Evolutionary conservation across 495 filamentous ascomycete species (phyloP), one percentile per base, ranked within the genome.

Genomic region (Margaritispora aquatica): DNA sequence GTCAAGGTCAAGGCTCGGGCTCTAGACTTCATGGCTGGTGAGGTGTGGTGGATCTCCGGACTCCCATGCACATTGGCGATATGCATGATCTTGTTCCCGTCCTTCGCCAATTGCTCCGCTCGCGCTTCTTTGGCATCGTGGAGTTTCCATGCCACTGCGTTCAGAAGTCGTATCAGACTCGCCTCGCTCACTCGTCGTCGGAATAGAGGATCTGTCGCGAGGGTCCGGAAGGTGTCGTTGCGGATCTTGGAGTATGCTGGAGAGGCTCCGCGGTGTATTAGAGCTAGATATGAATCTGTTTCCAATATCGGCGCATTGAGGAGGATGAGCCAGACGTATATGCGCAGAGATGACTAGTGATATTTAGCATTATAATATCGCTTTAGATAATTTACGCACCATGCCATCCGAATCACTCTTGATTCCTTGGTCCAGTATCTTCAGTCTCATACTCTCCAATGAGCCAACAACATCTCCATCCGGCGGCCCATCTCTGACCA

Each of bases 241-340:
- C 91, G 88, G 68, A 99, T 99, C 72, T 99, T 99, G 47, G 89
- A 83, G 71, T 99, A 96, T 15, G 90, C 92, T 1, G 92, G 92
- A 1, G 92, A 97, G 11, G 93, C 87, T 51, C 92, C 92, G 55
- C 93, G 92, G 66, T 94, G 91, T 59, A 97, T 88, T 21, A 99
- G 84, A 55, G 84, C 80, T 58, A 97, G 87, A 68, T 99, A 97
- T 52, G 84, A 77, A 66, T 96, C 88, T 58, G 95, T 96, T 22
- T 82, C 78, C 55, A 97, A 74, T 17, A 96, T 84, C 8, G 90
- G 84, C 34, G 91, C 85, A 67, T 93, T 86, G 58, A 97, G 87
- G 26, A 98, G 81, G 55, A 95, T 88, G 21, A 96, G 79, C 94
- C 94, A 99, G 56, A 96, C 81, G 70, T 99, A 97, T 62, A 97